Percentiles rank a stretch among this genome's conserved stretches.
These are phyloP conservation scores for Neoarthrinium moseri DNA, from an alignment of 2,329 filamentous ascomycete species.

Conservation along the genomic window DNA sequence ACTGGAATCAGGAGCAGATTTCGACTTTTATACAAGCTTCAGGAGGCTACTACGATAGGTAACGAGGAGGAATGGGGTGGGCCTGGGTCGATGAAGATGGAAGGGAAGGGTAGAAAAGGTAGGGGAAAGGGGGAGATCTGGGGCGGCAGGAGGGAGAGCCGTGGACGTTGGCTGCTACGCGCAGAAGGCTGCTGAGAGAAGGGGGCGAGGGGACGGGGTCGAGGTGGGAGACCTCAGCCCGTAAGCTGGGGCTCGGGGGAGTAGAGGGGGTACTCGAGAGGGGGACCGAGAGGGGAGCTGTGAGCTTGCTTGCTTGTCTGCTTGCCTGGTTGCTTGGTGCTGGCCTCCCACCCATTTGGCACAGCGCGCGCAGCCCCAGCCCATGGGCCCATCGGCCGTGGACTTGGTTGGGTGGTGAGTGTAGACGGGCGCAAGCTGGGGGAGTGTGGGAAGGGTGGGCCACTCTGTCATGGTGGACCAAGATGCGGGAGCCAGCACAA, in stretches of 20 bases:
- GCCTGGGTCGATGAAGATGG: constrained; percentile 12
- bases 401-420: neutral
- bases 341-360: constrained; percentile 9
- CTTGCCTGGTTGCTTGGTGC: constrained; percentile 1
- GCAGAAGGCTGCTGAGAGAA: constrained; percentile 23
- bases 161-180: constrained; percentile 24
- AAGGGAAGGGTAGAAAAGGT: constrained; percentile 17
- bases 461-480: constrained; percentile 10
- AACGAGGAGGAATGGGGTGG: constrained; percentile 9
- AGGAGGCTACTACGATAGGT: constrained; percentile 5
- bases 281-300: constrained; percentile 20
- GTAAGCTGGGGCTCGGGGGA: constrained; percentile 11
- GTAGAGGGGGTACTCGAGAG: constrained; percentile 10
- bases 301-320: constrained; percentile 11
- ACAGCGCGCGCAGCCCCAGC: constrained; percentile 13
- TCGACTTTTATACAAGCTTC: neutral
- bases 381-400: constrained; percentile 16
- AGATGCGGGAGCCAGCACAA: constrained; percentile 17
- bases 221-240: constrained; percentile 11
- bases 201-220: constrained; percentile 6
- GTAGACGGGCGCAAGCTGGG: neutral
- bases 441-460: constrained; percentile 12
- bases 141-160: constrained; percentile 20
- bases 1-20: constrained; percentile 10
- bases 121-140: constrained; percentile 13